These are phyloP conservation scores for Collybia nuda DNA, from an alignment of 768 basidiomycete species.

Conservation along the genomic window DNA sequence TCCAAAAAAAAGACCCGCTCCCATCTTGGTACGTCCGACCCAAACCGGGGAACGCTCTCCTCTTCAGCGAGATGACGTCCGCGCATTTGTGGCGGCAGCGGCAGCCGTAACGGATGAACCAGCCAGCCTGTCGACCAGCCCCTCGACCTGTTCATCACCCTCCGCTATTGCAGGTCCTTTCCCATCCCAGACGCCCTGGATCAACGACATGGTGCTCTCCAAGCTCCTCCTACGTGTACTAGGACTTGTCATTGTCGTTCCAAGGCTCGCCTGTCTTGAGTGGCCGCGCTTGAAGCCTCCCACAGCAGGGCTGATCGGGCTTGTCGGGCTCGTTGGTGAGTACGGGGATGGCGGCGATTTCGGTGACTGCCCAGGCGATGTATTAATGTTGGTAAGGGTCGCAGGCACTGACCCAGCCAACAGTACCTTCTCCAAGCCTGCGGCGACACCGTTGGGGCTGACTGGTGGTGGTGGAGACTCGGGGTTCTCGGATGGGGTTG, in stretches of 20 bases:
- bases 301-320: slow-evolving; percentile 28
- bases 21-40: background rate
- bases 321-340: slow-evolving; percentile 40
- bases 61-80: slow-evolving; percentile 2
- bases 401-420: slow-evolving; percentile 18
- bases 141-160: slow-evolving; percentile 38
- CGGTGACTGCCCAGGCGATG: slow-evolving; percentile 16
- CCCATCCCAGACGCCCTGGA: slow-evolving; percentile 90
- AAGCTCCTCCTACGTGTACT: slow-evolving; percentile 88
- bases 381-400: slow-evolving; percentile 30
- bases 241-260: slow-evolving; percentile 94
- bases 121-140: slow-evolving; percentile 31
- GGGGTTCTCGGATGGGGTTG: slow-evolving; percentile 51
- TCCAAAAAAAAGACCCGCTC: no score
- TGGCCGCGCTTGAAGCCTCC: slow-evolving; percentile 70
- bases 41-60: background rate
- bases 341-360: slow-evolving; percentile 24
- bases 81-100: slow-evolving; percentile 1
- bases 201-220: slow-evolving; percentile 94
- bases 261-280: slow-evolving; percentile 77
- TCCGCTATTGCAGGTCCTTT: slow-evolving; percentile 33
- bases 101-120: slow-evolving; percentile 18
- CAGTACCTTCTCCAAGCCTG: slow-evolving; percentile 41
- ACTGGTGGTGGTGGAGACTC: slow-evolving; percentile 39
- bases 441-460: slow-evolving; percentile 44